Conservation (phyloP, 2,329 filamentous ascomycete genomes). For the Trichoderma endophyticum region DNA sequence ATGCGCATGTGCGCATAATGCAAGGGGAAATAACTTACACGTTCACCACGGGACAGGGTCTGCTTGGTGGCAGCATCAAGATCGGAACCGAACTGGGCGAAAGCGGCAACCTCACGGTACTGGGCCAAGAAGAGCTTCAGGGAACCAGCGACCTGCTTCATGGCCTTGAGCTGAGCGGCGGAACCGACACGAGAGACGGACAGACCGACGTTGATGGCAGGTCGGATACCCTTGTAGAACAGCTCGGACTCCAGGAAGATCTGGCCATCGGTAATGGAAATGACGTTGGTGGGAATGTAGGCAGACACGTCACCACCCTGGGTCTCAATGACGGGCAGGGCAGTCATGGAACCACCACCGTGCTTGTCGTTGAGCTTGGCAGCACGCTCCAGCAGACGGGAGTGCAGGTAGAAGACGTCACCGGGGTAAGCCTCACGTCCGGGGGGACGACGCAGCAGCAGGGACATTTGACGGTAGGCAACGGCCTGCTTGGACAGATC, state of each 20-base stretch:
- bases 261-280: conserved; percentile 99
- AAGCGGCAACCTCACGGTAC: conserved; percentile 99
- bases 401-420: conserved; percentile 99
- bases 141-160: conserved; percentile 99
- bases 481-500: conserved; percentile 98
- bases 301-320: conserved; percentile 99
- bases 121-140: conserved; percentile 99
- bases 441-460: conserved; percentile 93
- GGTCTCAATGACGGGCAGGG: conserved; percentile 97
- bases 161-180: conserved; percentile 98
- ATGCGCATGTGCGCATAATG: too few species aligned
- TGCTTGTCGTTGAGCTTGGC: conserved; percentile 98
- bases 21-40: conserved; percentile 56
- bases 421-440: conserved; percentile 99
- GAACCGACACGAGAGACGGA: conserved; percentile 99
- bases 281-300: conserved; percentile 99
- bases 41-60: conserved; percentile 96
- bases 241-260: conserved; percentile 99
- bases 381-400: conserved; percentile 97
- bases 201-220: conserved; percentile 99
- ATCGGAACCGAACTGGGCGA: conserved; percentile 99
- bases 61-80: conserved; percentile 98
- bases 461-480: conserved; percentile 97
- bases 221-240: conserved; percentile 99
- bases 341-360: conserved; percentile 94